A percentile compares a stretch with the other conserved stretches of the same genome.
phyloP scores from a whole-genome alignment of 768 basidiomycete genomes.

The Terana coerulea region DNA sequence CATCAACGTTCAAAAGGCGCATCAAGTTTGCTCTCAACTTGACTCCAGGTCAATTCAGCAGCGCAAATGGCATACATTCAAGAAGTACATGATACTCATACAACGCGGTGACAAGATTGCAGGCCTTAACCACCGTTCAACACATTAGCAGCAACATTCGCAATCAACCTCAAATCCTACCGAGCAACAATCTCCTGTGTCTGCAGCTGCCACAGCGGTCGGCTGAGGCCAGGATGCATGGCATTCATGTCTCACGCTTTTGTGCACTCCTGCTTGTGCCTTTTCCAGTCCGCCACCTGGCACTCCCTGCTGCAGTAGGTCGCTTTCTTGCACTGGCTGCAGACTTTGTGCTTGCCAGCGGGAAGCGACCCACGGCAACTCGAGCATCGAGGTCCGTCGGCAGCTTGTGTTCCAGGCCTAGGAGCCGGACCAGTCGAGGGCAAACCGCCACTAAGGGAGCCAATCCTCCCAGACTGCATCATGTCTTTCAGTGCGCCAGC shows the following conservation, averaged over 20 bases:
- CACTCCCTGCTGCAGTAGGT: slow-evolving; percentile 6
- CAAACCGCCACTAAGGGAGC: background rate
- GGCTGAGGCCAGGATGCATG: too few species aligned
- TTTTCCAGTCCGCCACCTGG: slow-evolving; percentile 5
- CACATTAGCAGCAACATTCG: too few species aligned
- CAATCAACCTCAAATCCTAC: too few species aligned
- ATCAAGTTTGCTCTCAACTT: too few species aligned
- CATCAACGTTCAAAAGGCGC: too few species aligned
- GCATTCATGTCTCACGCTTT: background rate
- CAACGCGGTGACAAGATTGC: too few species aligned
- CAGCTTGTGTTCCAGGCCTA: background rate
- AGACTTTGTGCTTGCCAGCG: background rate
- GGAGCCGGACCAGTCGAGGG: background rate
- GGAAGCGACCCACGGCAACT: background rate
- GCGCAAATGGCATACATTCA: too few species aligned
- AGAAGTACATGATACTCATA: too few species aligned
- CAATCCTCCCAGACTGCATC: background rate
- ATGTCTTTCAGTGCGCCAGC: background rate
- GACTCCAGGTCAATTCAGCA: too few species aligned
- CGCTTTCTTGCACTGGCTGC: slow-evolving; percentile 9
- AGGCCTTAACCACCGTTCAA: too few species aligned
- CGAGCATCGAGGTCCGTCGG: background rate
- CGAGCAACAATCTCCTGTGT: too few species aligned
- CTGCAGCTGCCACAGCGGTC: too few species aligned
- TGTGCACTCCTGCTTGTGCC: background rate